Conservation (phyloP, 495 filamentous ascomycete genomes). For the Trichoderma gamsii region DNA sequence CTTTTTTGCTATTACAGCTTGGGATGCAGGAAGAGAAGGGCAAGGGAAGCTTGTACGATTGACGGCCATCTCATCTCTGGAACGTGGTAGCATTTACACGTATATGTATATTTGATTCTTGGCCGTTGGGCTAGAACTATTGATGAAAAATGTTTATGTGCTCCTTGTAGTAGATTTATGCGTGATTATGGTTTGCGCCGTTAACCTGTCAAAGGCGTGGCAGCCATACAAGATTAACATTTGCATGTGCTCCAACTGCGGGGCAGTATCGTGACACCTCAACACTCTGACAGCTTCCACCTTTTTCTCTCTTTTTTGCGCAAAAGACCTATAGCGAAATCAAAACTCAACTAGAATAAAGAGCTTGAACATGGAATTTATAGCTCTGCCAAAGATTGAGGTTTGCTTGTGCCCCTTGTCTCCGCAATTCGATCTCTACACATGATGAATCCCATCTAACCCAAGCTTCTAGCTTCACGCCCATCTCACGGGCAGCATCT, state of each 20-base stretch:
- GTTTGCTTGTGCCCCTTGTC: neutral
- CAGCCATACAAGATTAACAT: neutral
- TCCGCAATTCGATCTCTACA: neutral
- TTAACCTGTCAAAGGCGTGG: too few relatives aligned
- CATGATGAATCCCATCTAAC: neutral
- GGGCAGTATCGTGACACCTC: neutral
- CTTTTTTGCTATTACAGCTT: neutral
- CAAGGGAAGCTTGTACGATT: neutral
- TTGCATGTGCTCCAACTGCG: neutral
- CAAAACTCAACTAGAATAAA: neutral
- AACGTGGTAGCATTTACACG: neutral
- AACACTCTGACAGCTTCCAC: neutral
- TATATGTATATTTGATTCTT: neutral
- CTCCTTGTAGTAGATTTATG: too few relatives aligned
- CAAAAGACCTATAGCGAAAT: neutral
- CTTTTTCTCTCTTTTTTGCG: neutral
- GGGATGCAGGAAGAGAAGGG: neutral
- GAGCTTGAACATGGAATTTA: neutral
- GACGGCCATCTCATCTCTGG: conserved; percentile 3
- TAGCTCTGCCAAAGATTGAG: conserved; percentile 16
- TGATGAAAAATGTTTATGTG: neutral
- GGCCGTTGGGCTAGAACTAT: conserved; percentile 2
- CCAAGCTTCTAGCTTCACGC: conserved; percentile 59
- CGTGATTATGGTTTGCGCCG: too few relatives aligned
- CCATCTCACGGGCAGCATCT: conserved; percentile 78